Base-by-base conservation (phyloP, 2,329 filamentous ascomycete species). In the Rhynchosporium agropyri region DNA sequence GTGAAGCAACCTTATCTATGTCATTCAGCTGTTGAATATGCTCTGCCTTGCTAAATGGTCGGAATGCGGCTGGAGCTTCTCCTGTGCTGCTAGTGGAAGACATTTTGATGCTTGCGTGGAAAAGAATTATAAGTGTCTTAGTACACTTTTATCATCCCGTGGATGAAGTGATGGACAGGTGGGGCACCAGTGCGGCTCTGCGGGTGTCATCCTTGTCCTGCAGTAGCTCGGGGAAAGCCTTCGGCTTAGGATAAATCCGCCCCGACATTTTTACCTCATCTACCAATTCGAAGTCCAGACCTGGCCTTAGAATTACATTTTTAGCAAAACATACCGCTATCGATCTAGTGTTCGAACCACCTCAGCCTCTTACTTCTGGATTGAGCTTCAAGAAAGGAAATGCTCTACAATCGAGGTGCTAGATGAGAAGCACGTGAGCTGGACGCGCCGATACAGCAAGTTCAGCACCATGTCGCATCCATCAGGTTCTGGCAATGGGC, bases 1-100 rank as follows among this genome's bases (percentile, higher is more conserved):
- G 10, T n/a, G 8, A 29, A 43, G 63, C 45, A 73, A 88, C 86
- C 72, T 84, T 84, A 77, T 96, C 92, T 70, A 96, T 90, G 48
- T 88, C 85, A 69, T 88, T 89, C 61, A 96, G 84, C 72, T 96
- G 91, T 62, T 88, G 81, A 67, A 96, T 92, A 67, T 90, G 90
- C 74, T 96, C 89, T 46, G 89, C 84, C 40, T 89, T 83, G 9
- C 86, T 89, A 68, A 93, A 89, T n/a, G 70, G 72, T 48, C 74
- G 67, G 58, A 74, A 69, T 7, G 72, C 63, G 54, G 71, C 55
- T 4, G 53, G 26, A 46, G 73, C 66, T 36, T 60, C 56, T 20
- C 40, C 42, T 53, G 61, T 66, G 28, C 56, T 50, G 3, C 57
- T 20, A 6, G 46, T 36, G 20, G 20, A 51, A 36, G 46, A 61